Percentiles rank a stretch among this genome's conserved stretches.
Conservation (phyloP, 192 early-diverging fungal genomes). For the Allomyces arbusculus region DNA sequence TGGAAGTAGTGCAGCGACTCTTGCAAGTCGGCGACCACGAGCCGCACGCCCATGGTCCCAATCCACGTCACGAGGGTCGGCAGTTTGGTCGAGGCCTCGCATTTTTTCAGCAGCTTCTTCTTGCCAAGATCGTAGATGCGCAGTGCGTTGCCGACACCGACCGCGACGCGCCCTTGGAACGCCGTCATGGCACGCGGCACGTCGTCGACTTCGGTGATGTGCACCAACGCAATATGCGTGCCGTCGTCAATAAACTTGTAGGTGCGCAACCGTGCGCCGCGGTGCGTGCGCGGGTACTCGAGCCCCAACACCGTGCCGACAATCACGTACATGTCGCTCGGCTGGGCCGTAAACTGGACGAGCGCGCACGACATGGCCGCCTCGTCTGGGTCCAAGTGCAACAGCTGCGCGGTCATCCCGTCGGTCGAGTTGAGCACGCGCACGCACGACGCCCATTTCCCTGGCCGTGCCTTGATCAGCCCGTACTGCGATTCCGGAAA, state of each 20-base stretch:
- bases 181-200: slow-evolving; percentile 58
- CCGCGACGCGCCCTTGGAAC: slow-evolving; percentile 75
- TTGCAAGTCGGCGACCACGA: slow-evolving; percentile 70
- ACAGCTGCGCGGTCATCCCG: slow-evolving; percentile 38
- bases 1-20: slow-evolving; percentile 64
- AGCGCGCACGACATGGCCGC: slow-evolving; percentile 58
- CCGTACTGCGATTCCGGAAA: slow-evolving; percentile 64
- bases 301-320: slow-evolving; percentile 69
- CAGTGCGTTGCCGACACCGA: slow-evolving; percentile 66
- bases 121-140: slow-evolving; percentile 86
- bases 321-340: slow-evolving; percentile 41
- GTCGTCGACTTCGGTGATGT: slow-evolving; percentile 72
- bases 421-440: slow-evolving; percentile 59
- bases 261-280: slow-evolving; percentile 46
- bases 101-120: slow-evolving; percentile 72
- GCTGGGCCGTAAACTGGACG: slow-evolving; percentile 33
- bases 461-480: slow-evolving; percentile 35
- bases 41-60: slow-evolving; percentile 47
- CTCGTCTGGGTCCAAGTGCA: slow-evolving; percentile 68
- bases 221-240: slow-evolving; percentile 48
- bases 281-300: slow-evolving; percentile 37
- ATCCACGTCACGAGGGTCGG: slow-evolving; percentile 13
- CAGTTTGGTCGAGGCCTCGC: slow-evolving; percentile 32
- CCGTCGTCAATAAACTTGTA: slow-evolving; percentile 52
- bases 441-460: slow-evolving; percentile 74